Evolutionary conservation across 306 rosid species (phyloP).

Genomic region (Benincasa hispida): DNA sequence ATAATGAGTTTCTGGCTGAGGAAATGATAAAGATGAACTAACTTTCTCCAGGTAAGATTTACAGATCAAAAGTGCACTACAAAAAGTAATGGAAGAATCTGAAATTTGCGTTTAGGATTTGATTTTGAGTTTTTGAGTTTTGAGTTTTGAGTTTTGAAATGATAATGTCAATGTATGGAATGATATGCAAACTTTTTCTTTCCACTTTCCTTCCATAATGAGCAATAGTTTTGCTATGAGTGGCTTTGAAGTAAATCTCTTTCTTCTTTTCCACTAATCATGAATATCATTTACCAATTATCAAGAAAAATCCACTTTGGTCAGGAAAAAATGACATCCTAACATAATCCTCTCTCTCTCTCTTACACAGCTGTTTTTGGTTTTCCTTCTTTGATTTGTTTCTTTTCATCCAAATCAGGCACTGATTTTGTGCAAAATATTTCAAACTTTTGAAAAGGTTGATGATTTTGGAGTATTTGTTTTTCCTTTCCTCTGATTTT

Average conservation of each 20-base stretch:
- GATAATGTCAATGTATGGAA: not conserved
- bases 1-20: not conserved
- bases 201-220: conserved; percentile 6
- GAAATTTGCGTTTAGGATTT: not conserved
- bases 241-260: conserved; percentile 8
- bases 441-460: not conserved
- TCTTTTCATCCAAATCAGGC: conserved; percentile 1
- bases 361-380: not conserved
- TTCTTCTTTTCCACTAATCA: conserved; percentile 7
- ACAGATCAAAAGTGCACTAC: not conserved
- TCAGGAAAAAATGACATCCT: conserved; percentile 6
- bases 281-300: not conserved
- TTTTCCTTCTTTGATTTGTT: not conserved
- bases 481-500: not conserved
- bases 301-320: not conserved
- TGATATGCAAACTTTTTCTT: not conserved
- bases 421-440: not conserved
- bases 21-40: not conserved
- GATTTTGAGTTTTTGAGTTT: not conserved
- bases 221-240: conserved; percentile 9
- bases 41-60: conserved; percentile 6
- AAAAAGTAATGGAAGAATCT: not conserved
- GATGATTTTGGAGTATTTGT: not conserved
- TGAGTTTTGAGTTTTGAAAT: not conserved
- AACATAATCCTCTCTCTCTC: not conserved